A percentile compares a stretch with the other conserved stretches of the same genome.
Evolutionary conservation across 179 eudicot genomes (phyloP).

Genomic region (Vitellaria paradoxa): DNA sequence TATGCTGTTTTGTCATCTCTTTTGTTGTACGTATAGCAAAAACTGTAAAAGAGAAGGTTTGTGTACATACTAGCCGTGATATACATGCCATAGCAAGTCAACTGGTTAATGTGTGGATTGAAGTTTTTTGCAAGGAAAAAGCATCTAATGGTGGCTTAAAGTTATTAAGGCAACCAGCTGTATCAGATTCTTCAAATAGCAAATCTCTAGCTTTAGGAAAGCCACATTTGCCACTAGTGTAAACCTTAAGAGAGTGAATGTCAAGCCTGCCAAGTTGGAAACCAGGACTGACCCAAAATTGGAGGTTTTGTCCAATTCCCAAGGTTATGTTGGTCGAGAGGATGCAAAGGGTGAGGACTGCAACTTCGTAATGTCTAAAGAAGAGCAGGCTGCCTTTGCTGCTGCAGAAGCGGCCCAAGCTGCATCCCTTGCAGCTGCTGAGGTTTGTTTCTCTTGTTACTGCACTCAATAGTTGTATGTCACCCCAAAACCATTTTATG

Average conservation of each 20-base stretch:
- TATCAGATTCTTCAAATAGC: slow-evolving; percentile 50
- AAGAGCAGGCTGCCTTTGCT: slow-evolving; percentile 81
- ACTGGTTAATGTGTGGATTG: slow-evolving; percentile 93
- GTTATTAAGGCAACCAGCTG: slow-evolving; percentile 58
- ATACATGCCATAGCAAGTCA: slow-evolving; percentile 97
- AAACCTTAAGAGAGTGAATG: slow-evolving; percentile 43
- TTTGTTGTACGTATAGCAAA: slow-evolving; percentile 75
- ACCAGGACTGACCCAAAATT: slow-evolving; percentile 34
- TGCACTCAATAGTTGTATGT: background rate
- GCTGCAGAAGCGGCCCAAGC: slow-evolving; percentile 95
- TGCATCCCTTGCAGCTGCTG: slow-evolving; percentile 86
- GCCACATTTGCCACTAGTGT: slow-evolving; percentile 46
- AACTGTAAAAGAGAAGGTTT: slow-evolving; percentile 96
- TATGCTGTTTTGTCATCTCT: slow-evolving; percentile 3
- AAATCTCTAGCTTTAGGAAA: slow-evolving; percentile 52
- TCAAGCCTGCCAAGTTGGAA: slow-evolving; percentile 49
- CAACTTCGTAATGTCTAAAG: slow-evolving; percentile 67
- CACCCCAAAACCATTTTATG: background rate
- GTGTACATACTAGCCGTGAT: slow-evolving; percentile 99
- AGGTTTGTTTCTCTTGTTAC: slow-evolving; percentile 49
- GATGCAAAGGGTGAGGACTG: slow-evolving; percentile 38
- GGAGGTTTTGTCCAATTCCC: slow-evolving; percentile 42
- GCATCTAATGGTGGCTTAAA: slow-evolving; percentile 76
- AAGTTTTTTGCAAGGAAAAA: slow-evolving; percentile 94
- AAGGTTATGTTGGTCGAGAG: slow-evolving; percentile 38